A percentile compares a stretch with the other conserved stretches of the same genome.
Conservation (phyloP, 805 yeast genomes). For the Candida ipomoeae region DNA sequence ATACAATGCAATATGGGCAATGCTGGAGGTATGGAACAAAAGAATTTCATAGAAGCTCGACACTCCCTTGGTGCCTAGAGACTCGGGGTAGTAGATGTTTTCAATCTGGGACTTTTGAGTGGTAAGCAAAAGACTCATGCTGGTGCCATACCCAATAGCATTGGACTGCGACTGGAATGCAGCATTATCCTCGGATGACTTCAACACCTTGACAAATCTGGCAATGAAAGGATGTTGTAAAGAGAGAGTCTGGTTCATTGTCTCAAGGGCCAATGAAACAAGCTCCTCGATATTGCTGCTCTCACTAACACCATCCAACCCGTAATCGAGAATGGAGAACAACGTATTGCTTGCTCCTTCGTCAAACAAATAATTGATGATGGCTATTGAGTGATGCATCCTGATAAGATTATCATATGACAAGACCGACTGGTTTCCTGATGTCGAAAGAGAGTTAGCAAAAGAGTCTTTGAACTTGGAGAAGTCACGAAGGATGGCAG, state of each 20-base stretch:
- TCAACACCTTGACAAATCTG: constrained; percentile 48
- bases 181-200: constrained; percentile 16
- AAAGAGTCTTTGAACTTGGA: constrained; percentile 18
- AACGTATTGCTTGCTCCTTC: constrained; percentile 53
- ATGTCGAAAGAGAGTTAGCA: constrained; percentile 18
- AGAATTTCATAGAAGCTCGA: constrained; percentile 68
- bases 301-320: constrained; percentile 53
- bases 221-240: constrained; percentile 60
- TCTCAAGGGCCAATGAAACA: constrained; percentile 39
- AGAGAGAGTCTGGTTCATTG: constrained; percentile 44
- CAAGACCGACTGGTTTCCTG: constrained; percentile 13
- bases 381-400: constrained; percentile 66
- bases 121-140: constrained; percentile 25
- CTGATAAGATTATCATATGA: constrained; percentile 37
- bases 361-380: constrained; percentile 58
- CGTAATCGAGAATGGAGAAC: constrained; percentile 50
- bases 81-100: constrained; percentile 36
- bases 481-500: constrained; percentile 36
- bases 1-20: constrained; percentile 72
- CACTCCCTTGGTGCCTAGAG: constrained; percentile 56
- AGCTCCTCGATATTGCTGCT: constrained; percentile 33
- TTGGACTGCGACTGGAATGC: neutral
- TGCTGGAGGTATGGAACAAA: constrained; percentile 61
- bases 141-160: constrained; percentile 23
- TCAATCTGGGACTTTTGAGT: constrained; percentile 24